Evolutionary conservation across 768 basidiomycete genomes (phyloP).

Genomic region (Naematelia encephala): DNA sequence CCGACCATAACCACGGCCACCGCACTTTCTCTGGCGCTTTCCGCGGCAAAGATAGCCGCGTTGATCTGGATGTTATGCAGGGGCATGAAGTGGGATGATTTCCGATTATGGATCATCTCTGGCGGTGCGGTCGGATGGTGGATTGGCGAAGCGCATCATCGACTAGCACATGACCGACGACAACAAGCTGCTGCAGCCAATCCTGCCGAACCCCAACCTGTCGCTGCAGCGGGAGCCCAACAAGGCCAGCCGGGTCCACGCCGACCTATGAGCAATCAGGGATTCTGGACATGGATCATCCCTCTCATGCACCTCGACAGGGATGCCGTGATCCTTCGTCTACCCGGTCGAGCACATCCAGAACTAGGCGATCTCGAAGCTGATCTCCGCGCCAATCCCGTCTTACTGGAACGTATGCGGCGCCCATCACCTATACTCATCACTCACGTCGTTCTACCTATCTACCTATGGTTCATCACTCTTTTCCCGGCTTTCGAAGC

Average conservation of each 20-base stretch:
- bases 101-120: conserved; percentile 30
- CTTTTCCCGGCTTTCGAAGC: conserved; percentile 41
- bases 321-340: background rate
- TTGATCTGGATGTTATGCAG: conserved; percentile 41
- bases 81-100: conserved; percentile 36
- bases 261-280: background rate
- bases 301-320: conserved; percentile 29
- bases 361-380: background rate
- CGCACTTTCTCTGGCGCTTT: conserved; percentile 24
- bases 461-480: conserved; percentile 41
- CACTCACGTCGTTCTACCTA: conserved; percentile 36
- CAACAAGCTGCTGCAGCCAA: background rate
- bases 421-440: conserved; percentile 15
- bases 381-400: background rate
- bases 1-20: conserved; percentile 6
- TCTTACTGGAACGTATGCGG: conserved; percentile 1
- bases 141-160: conserved; percentile 20
- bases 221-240: background rate
- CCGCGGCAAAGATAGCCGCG: conserved; percentile 19
- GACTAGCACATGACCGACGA: conserved; percentile 6
- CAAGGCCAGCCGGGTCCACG: background rate
- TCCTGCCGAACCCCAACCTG: background rate
- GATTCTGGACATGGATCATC: conserved; percentile 1
- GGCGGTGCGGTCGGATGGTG: conserved; percentile 31
- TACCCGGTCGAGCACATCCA: background rate